A percentile compares a stretch with the other conserved stretches of the same genome.
Conservation (phyloP, 208 protist species). For the Trypanosoma theileri region DNA sequence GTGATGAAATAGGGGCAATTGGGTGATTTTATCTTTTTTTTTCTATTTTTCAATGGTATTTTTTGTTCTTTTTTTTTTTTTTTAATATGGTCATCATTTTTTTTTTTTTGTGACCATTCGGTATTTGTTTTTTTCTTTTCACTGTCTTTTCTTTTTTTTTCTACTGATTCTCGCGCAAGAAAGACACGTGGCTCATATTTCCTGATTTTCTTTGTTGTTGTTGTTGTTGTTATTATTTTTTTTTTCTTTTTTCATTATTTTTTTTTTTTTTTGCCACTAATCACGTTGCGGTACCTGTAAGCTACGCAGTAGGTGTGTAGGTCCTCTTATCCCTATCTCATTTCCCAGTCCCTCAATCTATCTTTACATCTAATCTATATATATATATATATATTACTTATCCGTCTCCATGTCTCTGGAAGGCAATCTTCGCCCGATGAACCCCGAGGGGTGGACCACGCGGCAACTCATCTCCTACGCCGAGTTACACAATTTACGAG, state of each 20-base stretch:
- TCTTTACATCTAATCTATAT: not conserved
- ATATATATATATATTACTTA: constrained; percentile 7
- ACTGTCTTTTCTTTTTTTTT: constrained; percentile 10
- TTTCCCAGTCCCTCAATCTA: too few relatives aligned
- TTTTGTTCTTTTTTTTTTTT: not conserved
- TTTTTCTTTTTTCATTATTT: not conserved
- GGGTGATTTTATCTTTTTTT: not conserved
- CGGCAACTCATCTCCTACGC: constrained; percentile 42
- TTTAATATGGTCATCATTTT: not conserved
- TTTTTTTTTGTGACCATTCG: not conserved
- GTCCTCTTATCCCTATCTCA: too few relatives aligned
- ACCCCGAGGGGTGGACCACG: constrained; percentile 49
- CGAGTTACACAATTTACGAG: constrained; percentile 28
- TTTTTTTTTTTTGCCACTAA: too few relatives aligned
- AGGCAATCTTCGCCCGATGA: constrained; percentile 30
- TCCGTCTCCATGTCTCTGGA: not conserved
- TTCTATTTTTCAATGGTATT: not conserved
- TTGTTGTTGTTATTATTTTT: constrained; percentile 17
- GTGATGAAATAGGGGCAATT: not conserved
- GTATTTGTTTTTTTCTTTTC: not conserved
- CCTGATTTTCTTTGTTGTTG: not conserved
- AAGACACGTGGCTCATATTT: too few relatives aligned
- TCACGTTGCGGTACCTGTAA: too few relatives aligned
- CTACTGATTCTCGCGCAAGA: constrained; percentile 10
- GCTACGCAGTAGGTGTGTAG: too few relatives aligned